phyloP scores from a whole-genome alignment of 768 basidiomycete species.

The Pleurotus tuoliensis region DNA sequence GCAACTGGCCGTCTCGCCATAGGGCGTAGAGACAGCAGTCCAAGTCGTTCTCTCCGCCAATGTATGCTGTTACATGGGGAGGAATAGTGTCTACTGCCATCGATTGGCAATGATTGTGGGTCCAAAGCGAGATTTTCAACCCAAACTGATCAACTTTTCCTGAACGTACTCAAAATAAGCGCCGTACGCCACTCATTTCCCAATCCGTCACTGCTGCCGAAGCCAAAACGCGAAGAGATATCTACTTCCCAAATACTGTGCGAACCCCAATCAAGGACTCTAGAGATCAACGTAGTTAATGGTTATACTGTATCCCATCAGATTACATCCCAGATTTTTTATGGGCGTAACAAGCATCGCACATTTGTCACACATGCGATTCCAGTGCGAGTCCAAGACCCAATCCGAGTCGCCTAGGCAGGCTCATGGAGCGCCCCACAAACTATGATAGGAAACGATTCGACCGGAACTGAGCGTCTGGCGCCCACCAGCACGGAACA shows the following conservation, averaged over 20 bases:
- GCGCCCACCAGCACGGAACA: not conserved
- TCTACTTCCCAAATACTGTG: too few species aligned
- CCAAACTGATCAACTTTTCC: not conserved
- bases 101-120: conserved; percentile 3
- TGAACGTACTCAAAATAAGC: conserved; percentile 4
- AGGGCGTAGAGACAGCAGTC: conserved; percentile 8
- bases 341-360: too few species aligned
- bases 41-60: conserved; percentile 11
- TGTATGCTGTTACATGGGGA: conserved; percentile 13
- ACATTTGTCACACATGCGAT: too few species aligned
- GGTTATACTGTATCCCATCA: too few species aligned
- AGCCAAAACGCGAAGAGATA: not conserved
- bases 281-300: not conserved
- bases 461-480: too few species aligned
- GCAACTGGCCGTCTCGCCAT: conserved; percentile 10
- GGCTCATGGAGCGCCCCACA: too few species aligned
- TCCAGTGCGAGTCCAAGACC: too few species aligned
- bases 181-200: not conserved
- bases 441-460: too few species aligned
- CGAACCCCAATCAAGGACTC: too few species aligned
- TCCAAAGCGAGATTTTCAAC: not conserved
- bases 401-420: too few species aligned
- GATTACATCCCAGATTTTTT: too few species aligned
- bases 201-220: not conserved
- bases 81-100: conserved; percentile 11